These are phyloP conservation scores for Thalia dealbata DNA, from an alignment of 176 grass and related monocot genomes.

Conservation along the genomic window DNA sequence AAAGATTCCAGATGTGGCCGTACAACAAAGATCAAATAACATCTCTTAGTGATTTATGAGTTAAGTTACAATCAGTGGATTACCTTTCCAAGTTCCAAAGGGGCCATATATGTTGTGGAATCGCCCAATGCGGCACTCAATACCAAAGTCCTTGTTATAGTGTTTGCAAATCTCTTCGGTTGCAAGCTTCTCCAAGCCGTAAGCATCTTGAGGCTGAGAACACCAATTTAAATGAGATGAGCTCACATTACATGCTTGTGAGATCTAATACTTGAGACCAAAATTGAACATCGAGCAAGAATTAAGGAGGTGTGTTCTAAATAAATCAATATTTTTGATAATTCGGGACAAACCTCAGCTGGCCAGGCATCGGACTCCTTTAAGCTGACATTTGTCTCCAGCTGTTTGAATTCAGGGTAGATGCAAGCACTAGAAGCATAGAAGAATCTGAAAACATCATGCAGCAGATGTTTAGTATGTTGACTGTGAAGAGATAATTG, in stretches of 20 bases:
- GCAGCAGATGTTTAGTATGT: no score
- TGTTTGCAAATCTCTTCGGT: constrained; percentile 12
- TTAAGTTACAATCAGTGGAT: background rate
- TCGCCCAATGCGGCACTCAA: constrained; percentile 6
- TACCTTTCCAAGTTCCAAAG: constrained; percentile 14
- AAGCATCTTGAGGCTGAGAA: constrained; percentile 8
- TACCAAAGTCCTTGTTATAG: constrained; percentile 6
- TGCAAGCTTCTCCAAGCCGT: constrained; percentile 12
- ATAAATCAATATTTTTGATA: background rate
- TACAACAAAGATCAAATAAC: background rate
- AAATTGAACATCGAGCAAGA: no score
- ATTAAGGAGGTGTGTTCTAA: no score
- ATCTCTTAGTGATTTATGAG: background rate
- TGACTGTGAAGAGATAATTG: no score
- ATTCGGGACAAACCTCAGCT: constrained; percentile 1
- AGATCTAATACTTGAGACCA: background rate
- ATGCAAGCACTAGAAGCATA: constrained; percentile 16
- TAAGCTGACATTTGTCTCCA: constrained; percentile 15
- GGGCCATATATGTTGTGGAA: constrained; percentile 16
- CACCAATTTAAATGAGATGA: background rate
- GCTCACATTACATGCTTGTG: background rate
- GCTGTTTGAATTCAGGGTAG: constrained; percentile 13
- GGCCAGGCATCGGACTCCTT: constrained; percentile 17
- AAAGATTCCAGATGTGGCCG: background rate
- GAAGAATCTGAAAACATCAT: constrained; percentile 8